Evolutionary conservation across 805 yeast genomes (phyloP), one percentile per base, ranked within the genome.

Genomic region (Zygoascus bituminiphila): DNA sequence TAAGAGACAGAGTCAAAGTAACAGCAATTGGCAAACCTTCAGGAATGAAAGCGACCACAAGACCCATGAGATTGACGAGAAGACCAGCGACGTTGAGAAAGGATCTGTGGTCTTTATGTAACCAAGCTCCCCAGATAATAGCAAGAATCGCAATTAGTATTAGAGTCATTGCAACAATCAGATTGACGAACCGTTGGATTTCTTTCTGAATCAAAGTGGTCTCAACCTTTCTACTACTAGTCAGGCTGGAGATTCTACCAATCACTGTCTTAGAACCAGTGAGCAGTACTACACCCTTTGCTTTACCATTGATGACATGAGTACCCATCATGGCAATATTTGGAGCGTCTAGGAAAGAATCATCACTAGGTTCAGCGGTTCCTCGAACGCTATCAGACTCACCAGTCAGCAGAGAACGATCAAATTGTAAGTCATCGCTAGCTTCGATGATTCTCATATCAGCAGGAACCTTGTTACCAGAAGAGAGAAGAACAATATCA

Each of bases 11-110:
- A 21, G 79, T 71, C 42, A 75, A 63, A 5, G 79, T 74, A 49
- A 76, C 72, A 17, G 79, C 80, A 20, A 70, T 73, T 35, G 24
- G 74, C 67, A 42, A 60, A 58, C 77, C 77, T 57, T 74, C 77
- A 14, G 78, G 78, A 42, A 74, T 70, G 47, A 74, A 74, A 1
- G 78, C 68, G 33, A 74, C 75, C 1, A 71, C 67, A 47, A 72
- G 64, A 2, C 74, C 70, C 44, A 74, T 75, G 42, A 69, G 49
- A 51, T 72, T 75, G 20, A 41, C 53, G 21, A 54, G 48, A 49
- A 74, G 61, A 10, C 65, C 57, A 2, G 74, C 64, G 8, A 66
- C 71, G 42, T 60, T 55, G 43, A 74, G 71, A 74, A 74, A 73
- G 39, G 58, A 66, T 8, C 69, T 71, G 49, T 71, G 67, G 12